phyloP scores from a whole-genome alignment of 352 stramenopile species.

The Sclerospora graminicola region DNA sequence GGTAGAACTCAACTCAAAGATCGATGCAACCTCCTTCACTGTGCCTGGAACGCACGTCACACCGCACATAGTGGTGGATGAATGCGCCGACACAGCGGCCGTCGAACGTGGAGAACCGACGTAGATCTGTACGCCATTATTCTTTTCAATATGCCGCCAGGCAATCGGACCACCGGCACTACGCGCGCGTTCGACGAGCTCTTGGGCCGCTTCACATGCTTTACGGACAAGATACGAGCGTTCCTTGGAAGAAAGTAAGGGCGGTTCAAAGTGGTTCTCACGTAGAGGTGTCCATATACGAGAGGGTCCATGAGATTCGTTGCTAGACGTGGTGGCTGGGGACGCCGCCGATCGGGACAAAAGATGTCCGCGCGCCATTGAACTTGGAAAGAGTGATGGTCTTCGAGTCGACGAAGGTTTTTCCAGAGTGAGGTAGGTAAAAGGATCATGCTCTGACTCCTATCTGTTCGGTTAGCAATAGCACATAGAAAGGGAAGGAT shows the following conservation, averaged over 20 bases:
- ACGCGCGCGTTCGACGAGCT: conserved; percentile 66
- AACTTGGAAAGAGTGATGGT: conserved; percentile 5
- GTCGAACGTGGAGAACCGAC: conserved; percentile 34
- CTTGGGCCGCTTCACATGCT: conserved; percentile 63
- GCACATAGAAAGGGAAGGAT: too few species aligned
- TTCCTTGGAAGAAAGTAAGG: conserved; percentile 54
- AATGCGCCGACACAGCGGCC: conserved; percentile 9
- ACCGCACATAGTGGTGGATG: conserved; percentile 55
- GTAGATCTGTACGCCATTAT: conserved; percentile 71
- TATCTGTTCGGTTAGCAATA: too few species aligned
- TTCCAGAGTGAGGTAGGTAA: conserved; percentile 14
- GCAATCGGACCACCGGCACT: conserved; percentile 47
- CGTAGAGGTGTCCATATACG: conserved; percentile 56
- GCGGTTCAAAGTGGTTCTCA: conserved; percentile 67
- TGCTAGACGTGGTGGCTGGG: not conserved
- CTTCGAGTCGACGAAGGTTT: conserved; percentile 8
- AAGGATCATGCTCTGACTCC: too few species aligned
- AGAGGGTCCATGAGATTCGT: conserved; percentile 1
- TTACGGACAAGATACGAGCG: conserved; percentile 72
- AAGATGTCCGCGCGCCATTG: conserved; percentile 10
- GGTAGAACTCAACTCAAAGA: conserved; percentile 60
- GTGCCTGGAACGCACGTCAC: conserved; percentile 63
- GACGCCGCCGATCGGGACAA: conserved; percentile 12
- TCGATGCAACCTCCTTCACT: conserved; percentile 58
- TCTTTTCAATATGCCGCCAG: conserved; percentile 71